Evolutionary conservation across 2,329 filamentous ascomycete species (phyloP).

Genomic region (Botrytis galanthina): DNA sequence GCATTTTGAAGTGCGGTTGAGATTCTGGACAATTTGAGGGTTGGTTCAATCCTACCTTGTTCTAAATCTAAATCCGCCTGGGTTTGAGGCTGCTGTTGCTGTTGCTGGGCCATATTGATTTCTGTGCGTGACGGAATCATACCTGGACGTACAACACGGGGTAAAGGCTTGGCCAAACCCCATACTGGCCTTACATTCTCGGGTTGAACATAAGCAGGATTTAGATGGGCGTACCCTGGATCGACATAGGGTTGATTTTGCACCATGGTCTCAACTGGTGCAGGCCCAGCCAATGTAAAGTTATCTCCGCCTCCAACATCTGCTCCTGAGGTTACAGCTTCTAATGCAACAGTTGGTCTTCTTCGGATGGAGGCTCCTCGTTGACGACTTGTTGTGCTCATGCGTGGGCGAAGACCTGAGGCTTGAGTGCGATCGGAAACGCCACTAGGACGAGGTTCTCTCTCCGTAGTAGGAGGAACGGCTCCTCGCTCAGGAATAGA

Average conservation of each 20-base stretch:
- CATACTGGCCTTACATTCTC: conserved; percentile 50
- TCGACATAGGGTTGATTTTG: conserved; percentile 49
- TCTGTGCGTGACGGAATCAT: conserved; percentile 50
- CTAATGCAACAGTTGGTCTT: conserved; percentile 17
- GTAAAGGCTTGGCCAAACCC: conserved; percentile 52
- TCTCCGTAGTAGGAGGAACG: conserved; percentile 4
- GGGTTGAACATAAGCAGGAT: conserved; percentile 54
- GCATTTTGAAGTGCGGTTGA: conserved; percentile 29
- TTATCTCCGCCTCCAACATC: conserved; percentile 23
- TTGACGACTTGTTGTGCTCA: conserved; percentile 12
- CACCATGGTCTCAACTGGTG: conserved; percentile 28
- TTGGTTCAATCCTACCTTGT: conserved; percentile 42
- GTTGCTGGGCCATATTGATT: conserved; percentile 38
- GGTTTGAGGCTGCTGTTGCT: conserved; percentile 34
- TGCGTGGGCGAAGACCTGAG: conserved; percentile 19
- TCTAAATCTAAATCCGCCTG: conserved; percentile 44
- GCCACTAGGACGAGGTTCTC: conserved; percentile 4
- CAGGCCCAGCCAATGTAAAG: conserved; percentile 36
- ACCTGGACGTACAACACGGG: conserved; percentile 51
- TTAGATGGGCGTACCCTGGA: conserved; percentile 52
- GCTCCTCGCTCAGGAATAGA: conserved; percentile 13
- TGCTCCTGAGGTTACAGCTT: conserved; percentile 13
- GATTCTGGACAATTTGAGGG: conserved; percentile 29
- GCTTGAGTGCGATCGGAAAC: conserved; percentile 5
- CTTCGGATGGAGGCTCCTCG: conserved; percentile 18